Percentiles rank a stretch among this genome's conserved stretches.
These are phyloP conservation scores for Penicillium alfredii DNA, from an alignment of 495 filamentous ascomycete genomes.

Conservation along the genomic window DNA sequence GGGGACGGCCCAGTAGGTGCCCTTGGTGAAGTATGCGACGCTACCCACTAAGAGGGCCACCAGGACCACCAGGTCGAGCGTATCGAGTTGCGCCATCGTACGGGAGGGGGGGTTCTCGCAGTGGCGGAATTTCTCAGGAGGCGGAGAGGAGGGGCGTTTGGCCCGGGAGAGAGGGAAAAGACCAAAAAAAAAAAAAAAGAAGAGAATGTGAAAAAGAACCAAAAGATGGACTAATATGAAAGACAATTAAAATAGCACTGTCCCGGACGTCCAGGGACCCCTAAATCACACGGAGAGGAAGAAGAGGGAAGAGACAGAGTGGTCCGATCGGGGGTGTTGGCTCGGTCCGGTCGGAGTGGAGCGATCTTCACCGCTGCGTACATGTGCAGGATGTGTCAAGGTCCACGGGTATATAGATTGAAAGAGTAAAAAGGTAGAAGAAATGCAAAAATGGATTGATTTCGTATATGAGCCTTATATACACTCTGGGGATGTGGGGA, in stretches of 20 bases:
- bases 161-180: conserved; percentile 3
- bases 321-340: conserved; percentile 15
- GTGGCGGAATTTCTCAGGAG: conserved; percentile 8
- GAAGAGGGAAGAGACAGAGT: conserved; percentile 21
- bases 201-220: conserved; percentile 7
- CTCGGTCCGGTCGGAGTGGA: conserved; percentile 11
- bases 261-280: conserved; percentile 3
- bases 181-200: conserved; percentile 7
- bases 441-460: no score
- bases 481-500: no score
- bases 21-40: conserved; percentile 94
- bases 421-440: no score
- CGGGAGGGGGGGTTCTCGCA: conserved; percentile 2
- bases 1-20: conserved; percentile 73
- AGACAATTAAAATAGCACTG: no score
- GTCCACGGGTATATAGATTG: no score
- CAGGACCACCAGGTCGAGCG: conserved; percentile 88
- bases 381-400: no score
- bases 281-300: conserved; percentile 2
- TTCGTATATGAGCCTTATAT: no score
- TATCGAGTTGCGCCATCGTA: conserved; percentile 92
- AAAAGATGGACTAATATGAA: no score
- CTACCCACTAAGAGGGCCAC: conserved; percentile 77
- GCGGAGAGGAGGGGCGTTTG: conserved; percentile 1
- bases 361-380: conserved; percentile 15